A percentile compares a stretch with the other conserved stretches of the same genome.
These are phyloP conservation scores for Carex kokanica DNA, from an alignment of 176 grass and related monocot genomes.

Conservation along the genomic window DNA sequence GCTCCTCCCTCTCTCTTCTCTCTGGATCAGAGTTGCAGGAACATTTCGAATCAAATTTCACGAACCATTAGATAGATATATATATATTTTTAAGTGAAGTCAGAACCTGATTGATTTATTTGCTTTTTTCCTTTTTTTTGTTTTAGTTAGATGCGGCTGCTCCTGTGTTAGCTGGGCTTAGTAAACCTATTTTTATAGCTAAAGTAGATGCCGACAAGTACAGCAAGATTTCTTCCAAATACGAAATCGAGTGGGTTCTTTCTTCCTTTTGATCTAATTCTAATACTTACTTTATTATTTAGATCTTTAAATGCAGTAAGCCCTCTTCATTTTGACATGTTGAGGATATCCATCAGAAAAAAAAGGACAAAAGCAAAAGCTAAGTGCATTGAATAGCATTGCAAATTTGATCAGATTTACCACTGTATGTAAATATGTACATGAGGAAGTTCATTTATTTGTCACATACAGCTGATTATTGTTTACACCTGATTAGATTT, in stretches of 20 bases:
- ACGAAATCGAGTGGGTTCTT: slow-evolving; percentile 83
- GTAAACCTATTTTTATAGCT: slow-evolving; percentile 62
- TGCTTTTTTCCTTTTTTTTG: neutral
- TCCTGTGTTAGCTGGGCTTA: slow-evolving; percentile 56
- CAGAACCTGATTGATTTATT: slow-evolving; percentile 24
- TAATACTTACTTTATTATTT: neutral
- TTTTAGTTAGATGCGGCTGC: slow-evolving; percentile 93
- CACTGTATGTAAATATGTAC: neutral
- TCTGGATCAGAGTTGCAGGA: slow-evolving; percentile 10
- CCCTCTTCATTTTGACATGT: neutral
- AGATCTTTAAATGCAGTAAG: slow-evolving; percentile 20
- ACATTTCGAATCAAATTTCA: slow-evolving; percentile 29
- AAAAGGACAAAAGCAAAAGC: neutral
- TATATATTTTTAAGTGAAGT: neutral
- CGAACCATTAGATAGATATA: neutral
- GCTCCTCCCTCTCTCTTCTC: neutral
- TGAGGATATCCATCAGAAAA: neutral
- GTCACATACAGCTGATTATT: neutral
- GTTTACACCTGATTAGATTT: neutral
- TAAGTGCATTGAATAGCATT: neutral
- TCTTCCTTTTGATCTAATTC: slow-evolving; percentile 16
- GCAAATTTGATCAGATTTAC: neutral
- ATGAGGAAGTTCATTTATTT: neutral
- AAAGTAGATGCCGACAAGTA: slow-evolving; percentile 98
- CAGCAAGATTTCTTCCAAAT: slow-evolving; percentile 77